Percentiles rank a stretch among this genome's conserved stretches.
phyloP scores from a whole-genome alignment of 257 asterid genomes.

The Hygrophila difformis region DNA sequence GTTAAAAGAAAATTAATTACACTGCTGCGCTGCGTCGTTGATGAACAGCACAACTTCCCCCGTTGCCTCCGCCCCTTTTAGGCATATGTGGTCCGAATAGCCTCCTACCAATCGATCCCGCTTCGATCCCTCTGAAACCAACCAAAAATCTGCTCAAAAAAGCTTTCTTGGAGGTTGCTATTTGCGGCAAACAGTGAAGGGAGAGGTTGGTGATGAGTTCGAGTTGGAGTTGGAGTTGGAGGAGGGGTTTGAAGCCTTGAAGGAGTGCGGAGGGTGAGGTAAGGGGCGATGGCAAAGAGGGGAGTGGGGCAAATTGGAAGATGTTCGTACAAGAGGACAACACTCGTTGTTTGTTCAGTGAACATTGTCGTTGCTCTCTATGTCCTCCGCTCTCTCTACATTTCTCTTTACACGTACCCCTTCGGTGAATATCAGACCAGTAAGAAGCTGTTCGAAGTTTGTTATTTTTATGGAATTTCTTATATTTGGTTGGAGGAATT shows the following conservation, averaged over 20 bases:
- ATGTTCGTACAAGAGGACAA: constrained; percentile 74
- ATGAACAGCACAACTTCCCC: no score
- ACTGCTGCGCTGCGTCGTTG: no score
- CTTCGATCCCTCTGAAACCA: no score
- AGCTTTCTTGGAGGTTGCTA: no score
- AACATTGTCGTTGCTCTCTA: constrained; percentile 72
- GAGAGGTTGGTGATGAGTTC: no score
- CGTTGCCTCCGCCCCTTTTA: no score
- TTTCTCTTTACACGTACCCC: constrained; percentile 59
- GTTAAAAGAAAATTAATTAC: no score
- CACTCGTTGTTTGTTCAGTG: constrained; percentile 54
- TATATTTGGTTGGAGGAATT: constrained; percentile 11
- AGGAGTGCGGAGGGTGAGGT: constrained; percentile 29
- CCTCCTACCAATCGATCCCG: no score
- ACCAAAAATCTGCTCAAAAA: no score
- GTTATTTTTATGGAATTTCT: neutral
- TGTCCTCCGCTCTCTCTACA: constrained; percentile 68
- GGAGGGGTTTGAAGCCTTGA: neutral
- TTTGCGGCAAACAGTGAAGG: no score
- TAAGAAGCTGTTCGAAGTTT: constrained; percentile 21
- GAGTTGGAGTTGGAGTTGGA: no score
- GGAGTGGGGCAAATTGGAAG: constrained; percentile 54
- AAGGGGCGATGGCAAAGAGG: constrained; percentile 61
- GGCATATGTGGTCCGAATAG: no score
- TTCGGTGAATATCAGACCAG: constrained; percentile 35